phyloP scores from a whole-genome alignment of 371 early-diverging fungal genomes.

The Mortierella sp. region DNA sequence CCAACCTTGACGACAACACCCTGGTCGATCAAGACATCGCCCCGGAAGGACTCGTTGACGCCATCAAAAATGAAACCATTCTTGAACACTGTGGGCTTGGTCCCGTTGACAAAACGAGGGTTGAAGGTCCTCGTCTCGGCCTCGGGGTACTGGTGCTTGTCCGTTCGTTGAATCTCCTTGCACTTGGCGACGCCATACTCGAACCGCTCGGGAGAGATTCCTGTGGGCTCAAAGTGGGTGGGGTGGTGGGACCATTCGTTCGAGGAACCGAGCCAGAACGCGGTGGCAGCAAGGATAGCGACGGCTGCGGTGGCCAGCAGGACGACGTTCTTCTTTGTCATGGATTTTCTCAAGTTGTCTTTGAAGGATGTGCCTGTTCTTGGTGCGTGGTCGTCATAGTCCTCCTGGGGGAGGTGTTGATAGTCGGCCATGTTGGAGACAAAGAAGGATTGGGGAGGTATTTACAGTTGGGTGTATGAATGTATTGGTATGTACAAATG shows the following conservation, averaged over 20 bases:
- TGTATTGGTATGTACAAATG: neutral
- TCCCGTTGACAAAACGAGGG: conserved; percentile 42
- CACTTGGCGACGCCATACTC: conserved; percentile 61
- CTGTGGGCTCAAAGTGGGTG: conserved; percentile 27
- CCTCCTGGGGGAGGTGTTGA: conserved; percentile 31
- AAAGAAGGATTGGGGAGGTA: neutral
- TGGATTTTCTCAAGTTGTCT: neutral
- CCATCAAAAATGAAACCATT: conserved; percentile 71
- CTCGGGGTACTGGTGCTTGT: conserved; percentile 42
- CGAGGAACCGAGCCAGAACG: conserved; percentile 24
- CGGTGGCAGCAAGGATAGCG: conserved; percentile 20
- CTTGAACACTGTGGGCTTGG: conserved; percentile 58
- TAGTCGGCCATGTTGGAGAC: conserved; percentile 29
- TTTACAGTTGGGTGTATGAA: neutral
- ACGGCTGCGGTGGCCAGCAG: conserved; percentile 22
- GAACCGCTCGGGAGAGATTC: conserved; percentile 62
- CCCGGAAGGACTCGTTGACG: conserved; percentile 41
- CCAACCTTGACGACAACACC: conserved; percentile 67
- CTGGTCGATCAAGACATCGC: conserved; percentile 67
- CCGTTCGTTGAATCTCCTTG: conserved; percentile 35
- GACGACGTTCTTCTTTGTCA: conserved; percentile 17
- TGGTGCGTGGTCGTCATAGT: conserved; percentile 9
- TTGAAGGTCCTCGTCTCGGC: conserved; percentile 58
- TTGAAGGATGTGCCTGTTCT: conserved; percentile 6
- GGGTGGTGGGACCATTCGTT: conserved; percentile 27